phyloP scores from a whole-genome alignment of 169 alveolate species.

The Cyclospora cayetanensis region DNA sequence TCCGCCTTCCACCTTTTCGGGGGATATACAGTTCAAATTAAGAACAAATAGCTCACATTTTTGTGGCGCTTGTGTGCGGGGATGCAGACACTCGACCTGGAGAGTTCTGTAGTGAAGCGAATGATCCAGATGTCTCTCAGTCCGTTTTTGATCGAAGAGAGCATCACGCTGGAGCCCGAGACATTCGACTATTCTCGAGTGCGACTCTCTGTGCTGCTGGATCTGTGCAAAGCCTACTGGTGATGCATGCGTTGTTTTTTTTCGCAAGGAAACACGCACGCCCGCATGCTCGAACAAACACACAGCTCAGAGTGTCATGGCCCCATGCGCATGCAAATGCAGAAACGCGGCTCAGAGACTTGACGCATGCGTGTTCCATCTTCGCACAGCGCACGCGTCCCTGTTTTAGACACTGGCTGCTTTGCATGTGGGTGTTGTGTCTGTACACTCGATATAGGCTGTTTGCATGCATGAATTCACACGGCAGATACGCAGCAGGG shows the following conservation, averaged over 20 bases:
- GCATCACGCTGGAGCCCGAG: neutral
- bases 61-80: neutral
- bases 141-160: slow-evolving; percentile 33
- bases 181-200: slow-evolving; percentile 31
- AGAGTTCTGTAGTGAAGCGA: neutral
- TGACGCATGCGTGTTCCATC: too few relatives aligned
- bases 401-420: too few relatives aligned
- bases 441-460: neutral
- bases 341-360: too few relatives aligned
- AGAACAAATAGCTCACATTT: too few relatives aligned
- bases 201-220: too few relatives aligned
- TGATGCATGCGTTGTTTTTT: neutral
- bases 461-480: neutral
- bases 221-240: too few relatives aligned
- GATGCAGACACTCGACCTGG: slow-evolving; percentile 61
- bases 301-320: too few relatives aligned
- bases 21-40: neutral
- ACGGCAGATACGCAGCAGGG: neutral
- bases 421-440: neutral
- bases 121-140: slow-evolving; percentile 61
- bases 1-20: neutral
- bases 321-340: too few relatives aligned
- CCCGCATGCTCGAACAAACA: too few relatives aligned
- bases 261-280: neutral
- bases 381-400: too few relatives aligned